These are phyloP conservation scores for Penstemon eatonii DNA, from an alignment of 257 asterid genomes.

Conservation along the genomic window DNA sequence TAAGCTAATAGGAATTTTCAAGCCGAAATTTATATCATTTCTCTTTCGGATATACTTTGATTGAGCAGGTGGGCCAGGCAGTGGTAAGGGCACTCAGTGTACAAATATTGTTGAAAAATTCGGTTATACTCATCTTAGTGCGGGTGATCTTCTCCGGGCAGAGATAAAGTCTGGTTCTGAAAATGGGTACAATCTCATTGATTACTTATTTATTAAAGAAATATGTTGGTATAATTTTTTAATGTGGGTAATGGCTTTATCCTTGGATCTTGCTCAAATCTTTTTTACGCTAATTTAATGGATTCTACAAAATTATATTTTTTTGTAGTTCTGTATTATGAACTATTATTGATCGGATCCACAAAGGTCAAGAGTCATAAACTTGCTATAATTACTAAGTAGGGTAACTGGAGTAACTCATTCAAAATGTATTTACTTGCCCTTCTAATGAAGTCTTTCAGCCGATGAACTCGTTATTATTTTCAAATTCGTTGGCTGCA, in stretches of 20 bases:
- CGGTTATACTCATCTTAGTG: constrained; percentile 93
- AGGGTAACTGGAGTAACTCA: not conserved
- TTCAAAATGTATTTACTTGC: not conserved
- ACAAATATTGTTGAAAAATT: constrained; percentile 74
- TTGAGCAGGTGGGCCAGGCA: constrained; percentile 92
- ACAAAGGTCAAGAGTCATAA: not conserved
- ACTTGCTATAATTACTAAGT: not conserved
- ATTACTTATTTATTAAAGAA: no score
- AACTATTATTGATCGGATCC: constrained; percentile 2
- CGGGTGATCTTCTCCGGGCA: constrained; percentile 96
- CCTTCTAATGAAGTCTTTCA: not conserved
- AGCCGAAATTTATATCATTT: not conserved
- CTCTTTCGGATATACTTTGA: constrained; percentile 39
- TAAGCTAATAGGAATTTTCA: not conserved
- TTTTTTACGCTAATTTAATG: constrained; percentile 6
- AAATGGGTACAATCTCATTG: constrained; percentile 40
- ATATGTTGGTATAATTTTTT: not conserved
- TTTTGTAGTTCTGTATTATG: not conserved
- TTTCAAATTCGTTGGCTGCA: constrained; percentile 14
- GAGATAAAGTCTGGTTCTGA: constrained; percentile 74
- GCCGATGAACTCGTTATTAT: not conserved
- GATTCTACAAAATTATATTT: not conserved
- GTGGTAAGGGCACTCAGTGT: constrained; percentile 99
- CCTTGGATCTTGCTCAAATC: constrained; percentile 6
- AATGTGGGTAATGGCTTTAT: constrained; percentile 22